Base-by-base conservation (phyloP, 345 rosid genomes). In the Ceriops zippeliana region DNA sequence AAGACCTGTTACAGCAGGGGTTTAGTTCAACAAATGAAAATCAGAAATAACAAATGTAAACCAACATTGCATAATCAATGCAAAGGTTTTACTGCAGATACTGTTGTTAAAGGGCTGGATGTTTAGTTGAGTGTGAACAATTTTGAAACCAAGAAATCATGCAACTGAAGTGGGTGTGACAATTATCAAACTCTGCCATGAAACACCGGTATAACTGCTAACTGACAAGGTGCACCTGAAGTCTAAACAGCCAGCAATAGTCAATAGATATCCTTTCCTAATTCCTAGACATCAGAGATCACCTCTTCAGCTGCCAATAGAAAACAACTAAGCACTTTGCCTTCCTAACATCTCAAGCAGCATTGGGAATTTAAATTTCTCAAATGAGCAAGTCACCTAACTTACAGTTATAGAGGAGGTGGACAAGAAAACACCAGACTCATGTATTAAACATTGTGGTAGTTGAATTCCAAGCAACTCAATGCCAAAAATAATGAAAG, bases 1-100 rank as follows among this genome's bases (percentile, higher is more conserved):
- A 83, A 87, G 57, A 91, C 99, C 99, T 95, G 79, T 60, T 65
- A 56, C 65, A 3, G 10, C 49, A 10, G 31, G 38, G 7, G 30
- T 67, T 63, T 30, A 9, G 65, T 22, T 52, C 11, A 53, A 53
- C 32, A 64, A 60, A 62, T 34, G 54, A 61, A 53, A 32, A n/a
- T 5, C 1, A 16, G 21, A 32, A 56, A 13, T 34, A 52, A 13
- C 2, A 69, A 47, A 34, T 20, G 65, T 20, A 26, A 21, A 38
- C 15, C 19, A 67, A 22, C 19, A 17, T 35, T 21, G 4, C 4
- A 21, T n/a, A 13, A 56, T 57, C 10, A 56, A 5, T 26, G 22
- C 9, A 15, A 24, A 56, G 15, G 4, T 3, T 10, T 42, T 42
- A 42, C 17, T 42, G 47, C 47, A 2, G 47, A 10, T 42, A 42